Evolutionary conservation across 202 grass and related monocot genomes (phyloP), one percentile per base, ranked within the genome.

Genomic region (Miscanthus sacchariflorus): DNA sequence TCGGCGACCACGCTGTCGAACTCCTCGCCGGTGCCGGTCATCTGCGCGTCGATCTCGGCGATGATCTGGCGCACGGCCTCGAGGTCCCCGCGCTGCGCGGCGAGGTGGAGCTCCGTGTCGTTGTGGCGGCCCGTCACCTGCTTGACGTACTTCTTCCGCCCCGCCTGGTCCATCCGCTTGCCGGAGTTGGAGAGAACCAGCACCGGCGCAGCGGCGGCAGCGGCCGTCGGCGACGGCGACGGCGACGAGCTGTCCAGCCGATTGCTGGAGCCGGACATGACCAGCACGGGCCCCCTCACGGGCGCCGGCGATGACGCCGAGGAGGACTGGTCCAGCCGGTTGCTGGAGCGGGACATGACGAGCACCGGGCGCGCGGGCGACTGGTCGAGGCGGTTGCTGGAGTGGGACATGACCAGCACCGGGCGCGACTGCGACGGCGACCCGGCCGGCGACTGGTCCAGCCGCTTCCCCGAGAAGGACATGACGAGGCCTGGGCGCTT

Each of bases 91-190:
- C 91, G 89, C 81, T 95, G 91, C 59, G 93, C 93, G 36, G 95
- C 93, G 45, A 95, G 90, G 91, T 98, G 95, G 84, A 98, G 95
- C 86, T 93, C 95, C 21, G 95, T 98, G 74, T 98, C 91, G 93
- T 98, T 98, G 75, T 92, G 90, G 54, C 92, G 87, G 23, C 95
- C 95, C 4, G 95, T 98, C 25, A 97, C 95, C 87, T 95, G 95
- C 88, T 97, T 97, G 56, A 97, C 95, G 75, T 97, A 97, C 90
- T 94, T 97, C 90, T 92, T 94, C 79, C 92, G 90, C 1, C 90
- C 92, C 1, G 90, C 93, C 89, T 95, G 95, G 86, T 98, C 95
- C 91, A 98, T 98, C 48, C 95, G 87, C 88, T 95, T 98, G 6
- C 91, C 93, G 33, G 95, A 98, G 91, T 98, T 98, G 56, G 95